phyloP scores from a whole-genome alignment of 768 basidiomycete species.

The Tylopilus cervinicoccineus region DNA sequence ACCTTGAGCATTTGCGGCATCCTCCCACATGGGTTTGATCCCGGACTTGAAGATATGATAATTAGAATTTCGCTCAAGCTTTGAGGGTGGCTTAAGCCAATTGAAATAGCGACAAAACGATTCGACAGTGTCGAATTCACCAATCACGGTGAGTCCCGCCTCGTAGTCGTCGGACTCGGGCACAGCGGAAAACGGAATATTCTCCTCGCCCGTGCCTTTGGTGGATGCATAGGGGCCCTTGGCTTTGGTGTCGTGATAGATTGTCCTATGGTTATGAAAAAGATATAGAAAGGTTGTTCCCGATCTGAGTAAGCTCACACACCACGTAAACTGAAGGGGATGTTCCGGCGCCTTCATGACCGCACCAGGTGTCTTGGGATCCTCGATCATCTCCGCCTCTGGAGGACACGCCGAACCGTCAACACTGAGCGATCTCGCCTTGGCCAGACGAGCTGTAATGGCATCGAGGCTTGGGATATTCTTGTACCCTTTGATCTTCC shows the following conservation, averaged over 20 bases:
- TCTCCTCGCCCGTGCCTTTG: slow-evolving; percentile 24
- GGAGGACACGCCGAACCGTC: slow-evolving; percentile 66
- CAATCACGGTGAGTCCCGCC: slow-evolving; percentile 80
- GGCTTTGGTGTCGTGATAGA: slow-evolving; percentile 85
- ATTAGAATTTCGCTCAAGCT: slow-evolving; percentile 86
- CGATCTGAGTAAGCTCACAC: slow-evolving; percentile 11
- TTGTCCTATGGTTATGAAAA: slow-evolving; percentile 54
- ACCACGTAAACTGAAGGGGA: slow-evolving; percentile 84
- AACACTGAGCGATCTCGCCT: slow-evolving; percentile 56
- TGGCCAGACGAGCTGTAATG: slow-evolving; percentile 76
- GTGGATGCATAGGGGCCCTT: slow-evolving; percentile 42
- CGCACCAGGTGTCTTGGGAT: slow-evolving; percentile 77
- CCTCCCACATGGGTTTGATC: slow-evolving; percentile 98
- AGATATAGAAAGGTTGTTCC: neutral
- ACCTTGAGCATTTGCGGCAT: slow-evolving; percentile 84
- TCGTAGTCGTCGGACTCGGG: slow-evolving; percentile 77
- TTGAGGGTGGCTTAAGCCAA: slow-evolving; percentile 89
- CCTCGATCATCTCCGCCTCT: slow-evolving; percentile 74
- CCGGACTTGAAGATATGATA: slow-evolving; percentile 94
- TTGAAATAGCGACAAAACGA: slow-evolving; percentile 90
- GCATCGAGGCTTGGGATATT: slow-evolving; percentile 84
- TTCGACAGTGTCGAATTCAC: slow-evolving; percentile 88
- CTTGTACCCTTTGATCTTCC: slow-evolving; percentile 67
- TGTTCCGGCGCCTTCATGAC: slow-evolving; percentile 70
- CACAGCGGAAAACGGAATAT: slow-evolving; percentile 34